These are phyloP conservation scores for Ogataea wickerhamii DNA, from an alignment of 805 yeast genomes.

Conservation along the genomic window DNA sequence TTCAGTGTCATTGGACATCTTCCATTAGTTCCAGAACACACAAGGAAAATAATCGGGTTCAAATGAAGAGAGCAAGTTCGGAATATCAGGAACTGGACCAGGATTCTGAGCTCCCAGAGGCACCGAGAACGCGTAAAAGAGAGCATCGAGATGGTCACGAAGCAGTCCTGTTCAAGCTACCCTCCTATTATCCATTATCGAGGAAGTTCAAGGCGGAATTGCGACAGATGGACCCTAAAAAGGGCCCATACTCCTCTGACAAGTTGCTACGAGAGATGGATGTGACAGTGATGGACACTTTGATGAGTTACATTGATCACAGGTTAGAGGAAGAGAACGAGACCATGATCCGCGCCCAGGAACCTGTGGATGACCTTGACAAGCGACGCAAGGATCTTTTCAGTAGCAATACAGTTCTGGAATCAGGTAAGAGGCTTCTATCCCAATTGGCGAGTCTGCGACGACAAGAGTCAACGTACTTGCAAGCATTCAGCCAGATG, in stretches of 20 bases:
- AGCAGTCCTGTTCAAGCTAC: too few species aligned
- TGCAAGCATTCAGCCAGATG: constrained; percentile 15
- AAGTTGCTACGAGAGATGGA: constrained; percentile 11
- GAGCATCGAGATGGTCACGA: too few species aligned
- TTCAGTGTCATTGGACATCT: too few species aligned
- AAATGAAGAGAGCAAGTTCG: too few species aligned
- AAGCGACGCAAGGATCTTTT: constrained; percentile 10
- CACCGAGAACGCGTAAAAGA: too few species aligned
- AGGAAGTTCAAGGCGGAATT: constrained; percentile 12
- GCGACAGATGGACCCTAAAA: constrained; percentile 10
- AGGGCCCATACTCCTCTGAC: constrained; percentile 4
- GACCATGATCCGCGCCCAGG: constrained; percentile 10
- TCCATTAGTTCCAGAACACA: too few species aligned
- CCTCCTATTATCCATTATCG: constrained; percentile 24
- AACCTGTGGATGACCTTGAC: constrained; percentile 14
- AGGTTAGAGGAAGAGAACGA: constrained; percentile 19
- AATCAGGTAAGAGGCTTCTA: constrained; percentile 11
- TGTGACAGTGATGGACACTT: constrained; percentile 10
- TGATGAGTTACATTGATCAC: constrained; percentile 16
- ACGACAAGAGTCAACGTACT: constrained; percentile 8
- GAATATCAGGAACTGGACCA: too few species aligned
- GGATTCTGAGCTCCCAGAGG: too few species aligned
- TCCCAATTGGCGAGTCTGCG: constrained; percentile 6
- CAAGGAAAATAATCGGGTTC: too few species aligned
- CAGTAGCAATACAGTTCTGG: constrained; percentile 12